Evolutionary conservation across 352 stramenopile species (phyloP), one percentile per base, ranked within the genome.

Genomic region (Elongisporangium prolatum): DNA sequence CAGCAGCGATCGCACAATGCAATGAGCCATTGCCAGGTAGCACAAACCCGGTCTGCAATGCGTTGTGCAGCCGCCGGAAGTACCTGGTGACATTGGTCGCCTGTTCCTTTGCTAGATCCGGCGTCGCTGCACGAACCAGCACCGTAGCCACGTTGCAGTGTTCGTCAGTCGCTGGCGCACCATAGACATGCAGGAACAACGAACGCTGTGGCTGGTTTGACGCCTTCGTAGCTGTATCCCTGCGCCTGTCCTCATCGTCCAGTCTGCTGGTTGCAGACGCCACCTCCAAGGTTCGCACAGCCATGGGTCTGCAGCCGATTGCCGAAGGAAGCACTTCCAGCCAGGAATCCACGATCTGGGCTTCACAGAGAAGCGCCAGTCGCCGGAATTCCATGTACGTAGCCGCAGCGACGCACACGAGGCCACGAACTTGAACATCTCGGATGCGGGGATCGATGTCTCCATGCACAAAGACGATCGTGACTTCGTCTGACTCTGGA

Each of bases 341-440:
- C 59, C 59, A 65, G 18, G 59, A 56, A 13, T 65, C 53, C 24
- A 61, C 48, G 18, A 61, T 56, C 13, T 56, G 28, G 3, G 59
- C 59, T 0, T 34, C 59, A 17, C 59, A 44, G n/a, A 65, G 52
- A 11, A 18, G 17, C 8, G 59, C 59, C 10, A 61, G 38, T 16
- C 21, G 22, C 21, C 10, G n/a, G 2, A 65, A 54, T n/a, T 56
- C 59, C 16, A 48, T 50, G 47, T 52, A 34, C 16, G 53, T 54
- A 8, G 18, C 20, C 4, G 56, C 54, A 6, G 48, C 16, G 13
- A 65, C 13, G 28, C 54, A 61, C 0, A 18, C 21, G 7, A 50
- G 20, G 13, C 1, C 17, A 21, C 14, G 18, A 14, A 34, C 25
- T 6, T 22, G 1, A 7, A 21, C 17, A 6, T 44, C 8, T 54